These are phyloP conservation scores for Pichia occidentalis DNA, from an alignment of 805 yeast genomes.

Conservation along the genomic window DNA sequence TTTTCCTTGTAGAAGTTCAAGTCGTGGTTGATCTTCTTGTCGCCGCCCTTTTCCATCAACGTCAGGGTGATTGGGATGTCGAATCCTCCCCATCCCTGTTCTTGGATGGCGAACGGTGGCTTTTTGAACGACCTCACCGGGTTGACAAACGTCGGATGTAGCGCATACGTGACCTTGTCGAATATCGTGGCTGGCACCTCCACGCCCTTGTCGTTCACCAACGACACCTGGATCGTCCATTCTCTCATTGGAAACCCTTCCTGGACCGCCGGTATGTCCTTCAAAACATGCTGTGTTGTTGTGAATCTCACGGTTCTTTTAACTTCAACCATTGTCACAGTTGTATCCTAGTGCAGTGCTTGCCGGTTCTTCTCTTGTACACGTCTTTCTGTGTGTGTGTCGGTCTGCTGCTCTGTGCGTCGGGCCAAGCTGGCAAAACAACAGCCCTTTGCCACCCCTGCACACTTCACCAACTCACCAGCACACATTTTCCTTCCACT, in stretches of 20 bases:
- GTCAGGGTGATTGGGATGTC: conserved; percentile 77
- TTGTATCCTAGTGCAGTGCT: background rate
- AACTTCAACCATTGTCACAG: conserved; percentile 38
- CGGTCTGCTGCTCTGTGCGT: no score
- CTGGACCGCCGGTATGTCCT: conserved; percentile 77
- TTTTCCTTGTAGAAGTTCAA: conserved; percentile 75
- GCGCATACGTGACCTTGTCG: conserved; percentile 86
- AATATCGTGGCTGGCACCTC: conserved; percentile 81
- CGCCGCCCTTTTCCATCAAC: conserved; percentile 81
- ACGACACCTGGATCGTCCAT: conserved; percentile 76
- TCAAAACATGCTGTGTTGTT: conserved; percentile 75
- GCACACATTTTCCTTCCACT: no score
- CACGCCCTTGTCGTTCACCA: conserved; percentile 74
- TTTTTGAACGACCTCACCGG: conserved; percentile 77
- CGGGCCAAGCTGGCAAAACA: no score
- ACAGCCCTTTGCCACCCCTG: no score
- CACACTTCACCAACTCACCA: no score
- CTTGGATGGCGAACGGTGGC: conserved; percentile 81
- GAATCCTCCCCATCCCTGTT: conserved; percentile 98
- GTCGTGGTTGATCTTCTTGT: conserved; percentile 80
- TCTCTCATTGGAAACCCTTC: conserved; percentile 91
- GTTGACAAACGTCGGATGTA: conserved; percentile 92
- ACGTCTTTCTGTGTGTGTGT: no score
- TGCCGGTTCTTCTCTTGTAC: background rate
- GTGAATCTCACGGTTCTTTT: conserved; percentile 84